Conservation (phyloP, 129 eudicot genomes). For the Lonicera japonica region DNA sequence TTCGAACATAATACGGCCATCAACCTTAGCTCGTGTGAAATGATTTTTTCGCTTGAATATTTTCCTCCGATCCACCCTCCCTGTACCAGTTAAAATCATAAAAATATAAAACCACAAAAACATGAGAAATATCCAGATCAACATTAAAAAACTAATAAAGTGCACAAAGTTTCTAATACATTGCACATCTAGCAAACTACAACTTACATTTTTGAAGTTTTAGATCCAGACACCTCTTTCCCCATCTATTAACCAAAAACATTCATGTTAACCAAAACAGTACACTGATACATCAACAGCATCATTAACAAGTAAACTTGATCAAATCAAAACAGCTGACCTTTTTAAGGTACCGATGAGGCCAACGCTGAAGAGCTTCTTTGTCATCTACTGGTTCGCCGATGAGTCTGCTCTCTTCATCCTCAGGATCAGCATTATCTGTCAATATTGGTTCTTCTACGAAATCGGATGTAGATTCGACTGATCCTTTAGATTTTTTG, state of each 20-base stretch:
- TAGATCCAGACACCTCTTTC: neutral
- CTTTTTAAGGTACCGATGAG: conserved; percentile 35
- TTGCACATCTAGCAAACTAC: neutral
- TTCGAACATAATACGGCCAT: conserved; percentile 30
- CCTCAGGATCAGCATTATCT: neutral
- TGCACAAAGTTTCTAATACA: neutral
- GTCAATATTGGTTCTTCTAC: conserved; percentile 3
- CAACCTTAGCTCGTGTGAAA: conserved; percentile 43
- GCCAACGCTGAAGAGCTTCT: conserved; percentile 59
- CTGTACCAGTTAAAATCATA: neutral
- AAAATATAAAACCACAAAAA: neutral
- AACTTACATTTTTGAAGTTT: neutral
- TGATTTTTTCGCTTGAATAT: conserved; percentile 45
- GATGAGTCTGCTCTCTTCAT: conserved; percentile 20
- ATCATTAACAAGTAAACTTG: too few species aligned
- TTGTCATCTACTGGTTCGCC: conserved; percentile 38
- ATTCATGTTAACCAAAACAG: neutral
- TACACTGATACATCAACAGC: neutral
- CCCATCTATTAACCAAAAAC: neutral
- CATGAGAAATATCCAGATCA: neutral
- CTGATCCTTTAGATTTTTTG: neutral
- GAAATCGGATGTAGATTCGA: neutral
- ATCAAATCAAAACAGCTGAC: neutral
- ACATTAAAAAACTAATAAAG: neutral
- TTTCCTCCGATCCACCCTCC: conserved; percentile 28